phyloP scores from a whole-genome alignment of 805 yeast species.

The Starmerella bacillaris region DNA sequence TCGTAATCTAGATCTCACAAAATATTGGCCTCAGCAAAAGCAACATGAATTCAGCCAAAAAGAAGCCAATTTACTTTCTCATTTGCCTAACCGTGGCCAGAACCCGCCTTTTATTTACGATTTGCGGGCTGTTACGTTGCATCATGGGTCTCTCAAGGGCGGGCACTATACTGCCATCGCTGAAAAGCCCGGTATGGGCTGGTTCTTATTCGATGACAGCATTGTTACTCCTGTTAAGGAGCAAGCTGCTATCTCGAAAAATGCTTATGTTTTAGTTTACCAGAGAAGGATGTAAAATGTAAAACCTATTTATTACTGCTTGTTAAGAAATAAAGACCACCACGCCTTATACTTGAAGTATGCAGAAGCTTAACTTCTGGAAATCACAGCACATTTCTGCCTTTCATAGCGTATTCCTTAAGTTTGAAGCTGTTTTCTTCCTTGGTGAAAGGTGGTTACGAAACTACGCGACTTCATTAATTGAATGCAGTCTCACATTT shows the following conservation, averaged over 20 bases:
- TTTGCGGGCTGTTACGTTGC: slow-evolving; percentile 67
- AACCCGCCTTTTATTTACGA: slow-evolving; percentile 61
- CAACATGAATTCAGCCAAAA: slow-evolving; percentile 13
- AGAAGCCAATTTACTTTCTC: slow-evolving; percentile 31
- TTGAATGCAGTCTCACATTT: no score
- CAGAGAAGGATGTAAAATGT: slow-evolving; percentile 26
- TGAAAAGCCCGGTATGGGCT: slow-evolving; percentile 41
- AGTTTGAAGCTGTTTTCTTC: no score
- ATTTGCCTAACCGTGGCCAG: slow-evolving; percentile 53
- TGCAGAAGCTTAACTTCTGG: background rate
- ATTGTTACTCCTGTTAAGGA: slow-evolving; percentile 34
- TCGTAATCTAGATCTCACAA: slow-evolving; percentile 40
- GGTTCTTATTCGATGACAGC: slow-evolving; percentile 76
- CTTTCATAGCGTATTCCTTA: background rate
- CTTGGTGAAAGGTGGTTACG: no score
- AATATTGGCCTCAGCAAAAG: slow-evolving; percentile 44
- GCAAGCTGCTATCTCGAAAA: slow-evolving; percentile 41
- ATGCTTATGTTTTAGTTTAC: slow-evolving; percentile 74
- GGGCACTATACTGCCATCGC: slow-evolving; percentile 84
- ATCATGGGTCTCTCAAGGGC: slow-evolving; percentile 60
- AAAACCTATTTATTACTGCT: background rate
- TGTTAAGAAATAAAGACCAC: background rate
- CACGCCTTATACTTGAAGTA: background rate
- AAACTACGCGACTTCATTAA: no score
- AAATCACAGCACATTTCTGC: background rate